Percentiles rank a stretch among this genome's conserved stretches.
Conservation (phyloP, 2,329 filamentous ascomycete genomes). For the Neopestalotiopsis clavispora region DNA sequence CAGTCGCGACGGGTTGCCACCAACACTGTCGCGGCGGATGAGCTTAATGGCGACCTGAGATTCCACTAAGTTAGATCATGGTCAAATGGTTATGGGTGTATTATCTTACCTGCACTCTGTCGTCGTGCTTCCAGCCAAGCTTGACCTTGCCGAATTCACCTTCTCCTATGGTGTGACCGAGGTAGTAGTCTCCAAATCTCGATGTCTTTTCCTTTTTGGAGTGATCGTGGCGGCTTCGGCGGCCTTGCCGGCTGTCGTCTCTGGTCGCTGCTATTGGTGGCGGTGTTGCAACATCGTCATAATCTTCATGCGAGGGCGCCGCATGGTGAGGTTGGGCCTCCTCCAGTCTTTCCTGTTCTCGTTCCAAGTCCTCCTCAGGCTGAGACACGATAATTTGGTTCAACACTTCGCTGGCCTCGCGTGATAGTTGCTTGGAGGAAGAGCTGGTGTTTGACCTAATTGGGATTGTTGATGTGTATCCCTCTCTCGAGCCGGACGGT, state of each 20-base stretch:
- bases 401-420: slow-evolving; percentile 80
- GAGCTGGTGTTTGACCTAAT: slow-evolving; percentile 47
- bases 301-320: slow-evolving; percentile 43
- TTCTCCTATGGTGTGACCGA: slow-evolving; percentile 95
- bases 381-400: slow-evolving; percentile 79
- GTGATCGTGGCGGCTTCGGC: slow-evolving; percentile 66
- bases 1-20: slow-evolving; percentile 84
- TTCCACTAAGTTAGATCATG: slow-evolving; percentile 21
- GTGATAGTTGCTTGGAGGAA: slow-evolving; percentile 64
- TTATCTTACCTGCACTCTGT: slow-evolving; percentile 74
- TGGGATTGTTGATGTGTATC: slow-evolving; percentile 47
- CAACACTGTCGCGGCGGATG: slow-evolving; percentile 89
- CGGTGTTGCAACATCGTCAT: slow-evolving; percentile 44
- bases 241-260: slow-evolving; percentile 53
- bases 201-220: slow-evolving; percentile 72
- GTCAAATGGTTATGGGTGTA: slow-evolving; percentile 13
- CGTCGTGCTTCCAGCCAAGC: slow-evolving; percentile 96
- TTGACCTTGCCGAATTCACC: slow-evolving; percentile 99
- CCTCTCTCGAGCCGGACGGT: slow-evolving; percentile 41
- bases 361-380: slow-evolving; percentile 73
- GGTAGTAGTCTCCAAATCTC: slow-evolving; percentile 93
- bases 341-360: slow-evolving; percentile 72
- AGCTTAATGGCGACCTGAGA: slow-evolving; percentile 88
- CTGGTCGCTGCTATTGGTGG: slow-evolving; percentile 50
- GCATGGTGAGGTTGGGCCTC: slow-evolving; percentile 57